A percentile compares a stretch with the other conserved stretches of the same genome.
phyloP scores from a whole-genome alignment of 768 basidiomycete genomes.

The Megacollybia marginata region DNA sequence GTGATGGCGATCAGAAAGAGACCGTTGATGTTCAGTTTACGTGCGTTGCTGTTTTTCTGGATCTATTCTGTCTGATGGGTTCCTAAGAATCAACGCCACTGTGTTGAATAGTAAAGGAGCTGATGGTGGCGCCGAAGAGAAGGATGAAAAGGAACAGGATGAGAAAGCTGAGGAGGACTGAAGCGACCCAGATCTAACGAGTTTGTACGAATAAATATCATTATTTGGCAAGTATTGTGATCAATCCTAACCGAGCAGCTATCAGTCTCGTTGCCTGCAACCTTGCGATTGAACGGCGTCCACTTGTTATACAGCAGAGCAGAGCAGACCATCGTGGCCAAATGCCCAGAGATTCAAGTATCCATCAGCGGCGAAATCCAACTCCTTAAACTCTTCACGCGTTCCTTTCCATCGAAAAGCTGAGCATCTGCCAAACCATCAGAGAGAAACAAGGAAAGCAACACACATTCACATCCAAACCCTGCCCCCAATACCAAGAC shows the following conservation, averaged over 20 bases:
- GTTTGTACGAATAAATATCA: too few species aligned
- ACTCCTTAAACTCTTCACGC: neutral
- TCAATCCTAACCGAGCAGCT: too few species aligned
- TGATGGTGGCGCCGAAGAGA: slow-evolving; percentile 28
- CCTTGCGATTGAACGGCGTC: too few species aligned
- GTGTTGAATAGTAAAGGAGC: slow-evolving; percentile 64
- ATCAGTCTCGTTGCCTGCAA: too few species aligned
- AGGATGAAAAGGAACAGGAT: slow-evolving; percentile 15
- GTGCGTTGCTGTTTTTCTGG: slow-evolving; percentile 34
- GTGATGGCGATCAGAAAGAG: slow-evolving; percentile 45
- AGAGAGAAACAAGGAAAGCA: neutral
- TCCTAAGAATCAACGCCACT: slow-evolving; percentile 60
- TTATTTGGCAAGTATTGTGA: too few species aligned
- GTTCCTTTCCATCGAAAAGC: neutral
- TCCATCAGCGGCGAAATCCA: too few species aligned
- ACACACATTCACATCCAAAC: neutral
- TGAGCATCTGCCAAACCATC: neutral
- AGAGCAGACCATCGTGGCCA: neutral
- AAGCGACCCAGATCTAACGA: neutral
- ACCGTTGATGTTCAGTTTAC: slow-evolving; percentile 69
- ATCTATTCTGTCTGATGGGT: neutral
- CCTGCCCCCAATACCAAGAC: neutral
- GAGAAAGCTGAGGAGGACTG: slow-evolving; percentile 14
- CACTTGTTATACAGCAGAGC: neutral
- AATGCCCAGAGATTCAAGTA: neutral